Conservation (phyloP, 306 rosid genomes). For the peach (Prunus persica) region DNA sequence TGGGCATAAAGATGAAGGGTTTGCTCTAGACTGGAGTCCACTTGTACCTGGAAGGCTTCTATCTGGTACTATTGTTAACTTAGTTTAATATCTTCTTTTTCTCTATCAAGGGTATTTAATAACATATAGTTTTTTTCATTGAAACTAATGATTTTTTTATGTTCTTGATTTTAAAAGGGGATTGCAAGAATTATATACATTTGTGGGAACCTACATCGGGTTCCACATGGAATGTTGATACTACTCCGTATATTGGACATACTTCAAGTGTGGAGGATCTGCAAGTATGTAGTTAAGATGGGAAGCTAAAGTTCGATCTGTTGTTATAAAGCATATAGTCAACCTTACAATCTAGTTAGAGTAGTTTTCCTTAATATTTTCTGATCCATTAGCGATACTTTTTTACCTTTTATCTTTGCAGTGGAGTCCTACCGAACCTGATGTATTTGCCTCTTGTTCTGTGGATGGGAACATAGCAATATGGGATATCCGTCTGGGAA, state of each 20-base stretch:
- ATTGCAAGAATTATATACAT: conserved; percentile 68
- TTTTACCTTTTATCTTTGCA: conserved; percentile 37
- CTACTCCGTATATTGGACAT: conserved; percentile 70
- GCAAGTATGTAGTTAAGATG: conserved; percentile 48
- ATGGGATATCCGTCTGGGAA: conserved; percentile 84
- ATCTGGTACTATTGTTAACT: conserved; percentile 49
- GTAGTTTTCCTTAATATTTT: conserved; percentile 4
- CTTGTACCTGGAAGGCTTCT: conserved; percentile 71
- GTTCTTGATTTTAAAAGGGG: conserved; percentile 50
- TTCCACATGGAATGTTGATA: conserved; percentile 69
- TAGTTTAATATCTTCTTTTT: conserved; percentile 5
- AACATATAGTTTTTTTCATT: conserved; percentile 4
- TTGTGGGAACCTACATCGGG: conserved; percentile 87
- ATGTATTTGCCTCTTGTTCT: conserved; percentile 86
- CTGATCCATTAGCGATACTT: conserved; percentile 5
- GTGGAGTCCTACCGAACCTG: conserved; percentile 92
- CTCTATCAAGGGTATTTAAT: conserved; percentile 2
- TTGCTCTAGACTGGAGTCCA: conserved; percentile 91
- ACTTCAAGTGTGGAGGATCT: conserved; percentile 87
- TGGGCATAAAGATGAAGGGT: conserved; percentile 88
- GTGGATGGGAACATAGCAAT: conserved; percentile 79
- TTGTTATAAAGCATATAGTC: conserved; percentile 12
- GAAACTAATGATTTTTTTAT: conserved; percentile 11
- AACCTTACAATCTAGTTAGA: neutral
- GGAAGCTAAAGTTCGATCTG: conserved; percentile 22